These are phyloP conservation scores for Ascochyta clinopodiicola DNA, from an alignment of 2,329 filamentous ascomycete genomes.

Conservation along the genomic window DNA sequence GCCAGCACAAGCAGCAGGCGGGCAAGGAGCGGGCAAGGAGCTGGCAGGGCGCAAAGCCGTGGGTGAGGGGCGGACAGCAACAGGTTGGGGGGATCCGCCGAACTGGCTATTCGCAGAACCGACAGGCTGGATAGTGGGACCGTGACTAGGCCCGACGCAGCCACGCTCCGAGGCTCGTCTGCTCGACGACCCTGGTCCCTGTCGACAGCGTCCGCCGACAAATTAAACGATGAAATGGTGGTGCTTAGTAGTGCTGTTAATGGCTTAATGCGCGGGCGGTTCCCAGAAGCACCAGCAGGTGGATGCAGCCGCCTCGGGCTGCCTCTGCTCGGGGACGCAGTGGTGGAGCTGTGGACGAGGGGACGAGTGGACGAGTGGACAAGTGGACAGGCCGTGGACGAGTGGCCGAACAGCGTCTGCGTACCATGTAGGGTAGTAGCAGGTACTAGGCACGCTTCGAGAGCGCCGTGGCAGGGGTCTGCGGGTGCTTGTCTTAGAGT, in stretches of 20 bases:
- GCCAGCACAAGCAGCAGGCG: no score
- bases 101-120: conserved; percentile 24
- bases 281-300: conserved; percentile 28
- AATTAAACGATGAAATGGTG: conserved; percentile 15
- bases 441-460: conserved; percentile 1
- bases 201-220: background rate
- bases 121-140: conserved; percentile 30
- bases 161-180: conserved; percentile 20
- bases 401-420: conserved; percentile 27
- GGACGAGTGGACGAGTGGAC: conserved; percentile 15
- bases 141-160: conserved; percentile 16
- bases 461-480: conserved; percentile 25
- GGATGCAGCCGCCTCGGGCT: conserved; percentile 26
- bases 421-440: background rate
- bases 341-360: conserved; percentile 20
- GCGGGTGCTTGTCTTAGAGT: conserved; percentile 23
- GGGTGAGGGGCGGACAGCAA: conserved; percentile 4
- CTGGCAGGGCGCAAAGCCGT: background rate
- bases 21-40: background rate
- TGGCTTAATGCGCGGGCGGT: conserved; percentile 28
- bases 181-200: background rate
- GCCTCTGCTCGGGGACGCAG: conserved; percentile 20
- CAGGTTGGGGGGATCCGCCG: conserved; percentile 23
- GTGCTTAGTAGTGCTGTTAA: conserved; percentile 24
- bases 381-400: conserved; percentile 12